These are phyloP conservation scores for Saturnispora sekii DNA, from an alignment of 805 yeast genomes.

Conservation along the genomic window DNA sequence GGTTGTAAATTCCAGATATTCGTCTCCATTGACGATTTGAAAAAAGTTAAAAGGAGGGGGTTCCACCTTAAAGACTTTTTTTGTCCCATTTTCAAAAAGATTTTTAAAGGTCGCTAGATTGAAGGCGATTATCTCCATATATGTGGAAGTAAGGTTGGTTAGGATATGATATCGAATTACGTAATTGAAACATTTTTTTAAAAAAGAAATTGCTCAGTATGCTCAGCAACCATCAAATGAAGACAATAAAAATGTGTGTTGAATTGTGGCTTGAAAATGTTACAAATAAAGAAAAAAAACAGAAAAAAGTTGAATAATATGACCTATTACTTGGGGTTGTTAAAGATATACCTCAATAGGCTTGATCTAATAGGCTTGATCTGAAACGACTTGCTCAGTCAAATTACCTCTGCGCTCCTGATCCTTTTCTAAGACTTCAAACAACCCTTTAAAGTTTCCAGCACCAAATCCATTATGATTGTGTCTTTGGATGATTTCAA, in stretches of 20 bases:
- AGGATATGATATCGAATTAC: background rate
- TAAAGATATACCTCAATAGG: too few relatives aligned
- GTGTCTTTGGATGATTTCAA: slow-evolving; percentile 72
- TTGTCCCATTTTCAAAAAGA: background rate
- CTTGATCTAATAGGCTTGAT: background rate
- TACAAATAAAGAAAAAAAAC: too few relatives aligned
- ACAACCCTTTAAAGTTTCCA: slow-evolving; percentile 76
- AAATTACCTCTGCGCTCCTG: slow-evolving; percentile 64
- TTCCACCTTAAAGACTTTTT: background rate
- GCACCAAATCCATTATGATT: slow-evolving; percentile 84
- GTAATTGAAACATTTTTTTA: background rate
- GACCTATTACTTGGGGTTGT: too few relatives aligned
- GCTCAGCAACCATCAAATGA: background rate
- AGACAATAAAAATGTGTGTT: background rate
- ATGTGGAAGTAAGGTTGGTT: background rate
- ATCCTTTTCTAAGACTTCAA: slow-evolving; percentile 72
- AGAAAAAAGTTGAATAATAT: too few relatives aligned
- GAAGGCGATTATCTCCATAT: background rate
- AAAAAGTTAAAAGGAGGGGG: background rate
- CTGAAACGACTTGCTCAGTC: slow-evolving; percentile 14
- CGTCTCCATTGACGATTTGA: background rate
- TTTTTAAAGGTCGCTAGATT: background rate
- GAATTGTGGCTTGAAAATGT: too few relatives aligned
- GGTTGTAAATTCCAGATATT: background rate
- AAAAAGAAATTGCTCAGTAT: background rate